Evolutionary conservation across 2,329 filamentous ascomycete genomes (phyloP), one percentile per base, ranked within the genome.

Genomic region (Fusarium longipes): DNA sequence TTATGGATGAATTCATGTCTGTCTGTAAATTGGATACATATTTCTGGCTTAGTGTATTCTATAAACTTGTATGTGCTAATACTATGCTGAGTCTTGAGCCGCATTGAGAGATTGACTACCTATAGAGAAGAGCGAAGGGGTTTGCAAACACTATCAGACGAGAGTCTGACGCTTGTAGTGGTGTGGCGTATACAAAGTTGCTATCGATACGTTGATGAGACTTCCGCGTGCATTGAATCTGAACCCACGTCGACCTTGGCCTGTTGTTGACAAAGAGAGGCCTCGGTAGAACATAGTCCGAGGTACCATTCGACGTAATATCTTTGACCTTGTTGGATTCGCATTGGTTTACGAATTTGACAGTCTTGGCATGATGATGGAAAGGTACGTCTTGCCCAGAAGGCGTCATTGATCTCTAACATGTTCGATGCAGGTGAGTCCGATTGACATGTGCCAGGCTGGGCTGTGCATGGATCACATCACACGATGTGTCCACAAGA

Each of bases 401-500:
- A 33, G 40, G 47, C 48, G 59, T 54, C 57, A 58, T 55, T 29
- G 47, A 50, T 53, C 27, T 42, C 25, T 32, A 35, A 35, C 52
- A 32, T 49, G 38, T 15, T 47, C 35, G 43, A 54, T 53, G 47
- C 40, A 22, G 24, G 24, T 24, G 18, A 38, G 27, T 49, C 33
- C 33, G 25, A 48, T 62, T 68, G 47, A 68, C 61, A 63, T 68
- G 65, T 63, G 36, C 65, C 35, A 55, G 30, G 17, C 40, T 45
- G 38, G 25, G 24, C 36, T 42, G 22, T 51, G 45, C 32, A 32
- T 55, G 35, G 39, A 24, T 35, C 29, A 42, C 39, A 65, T 67
- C 59, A 65, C 65, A 60, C 48, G 65, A 61, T 57, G 48, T 52
- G 53, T 48, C 57, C 54, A 68, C 65, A 47, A 45, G 60, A 47